A percentile compares a stretch with the other conserved stretches of the same genome.
Evolutionary conservation across 306 rosid genomes (phyloP).

Genomic region (Casuarina equisetifolia): DNA sequence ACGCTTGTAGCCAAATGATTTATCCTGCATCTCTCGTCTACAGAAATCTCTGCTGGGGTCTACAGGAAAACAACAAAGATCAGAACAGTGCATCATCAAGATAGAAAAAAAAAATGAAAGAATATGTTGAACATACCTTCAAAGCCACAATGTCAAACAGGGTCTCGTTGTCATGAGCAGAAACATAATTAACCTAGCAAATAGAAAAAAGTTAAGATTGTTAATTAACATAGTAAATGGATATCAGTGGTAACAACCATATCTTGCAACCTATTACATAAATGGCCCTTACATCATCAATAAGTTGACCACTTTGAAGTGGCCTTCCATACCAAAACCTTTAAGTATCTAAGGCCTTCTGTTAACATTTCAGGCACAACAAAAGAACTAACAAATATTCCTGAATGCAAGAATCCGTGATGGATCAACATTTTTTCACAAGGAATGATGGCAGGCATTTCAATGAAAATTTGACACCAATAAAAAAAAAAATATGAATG

Average conservation of each 20-base stretch:
- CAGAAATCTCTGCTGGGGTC: slow-evolving; percentile 61
- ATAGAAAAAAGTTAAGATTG: slow-evolving; percentile 35
- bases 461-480: background rate
- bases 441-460: background rate
- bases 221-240: slow-evolving; percentile 14
- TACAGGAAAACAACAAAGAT: slow-evolving; percentile 36
- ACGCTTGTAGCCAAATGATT: slow-evolving; percentile 89
- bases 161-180: slow-evolving; percentile 95
- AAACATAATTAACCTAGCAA: slow-evolving; percentile 76
- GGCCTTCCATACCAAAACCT: background rate
- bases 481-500: background rate
- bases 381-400: background rate
- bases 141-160: slow-evolving; percentile 82
- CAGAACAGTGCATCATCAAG: slow-evolving; percentile 8
- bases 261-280: background rate
- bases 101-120: slow-evolving; percentile 21
- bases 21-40: slow-evolving; percentile 84
- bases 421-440: background rate
- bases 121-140: slow-evolving; percentile 56
- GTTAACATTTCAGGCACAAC: background rate
- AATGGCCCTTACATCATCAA: background rate
- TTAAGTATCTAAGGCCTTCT: background rate
- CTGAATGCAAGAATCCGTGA: background rate
- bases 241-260: background rate
- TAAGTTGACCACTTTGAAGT: background rate